Conservation (phyloP, 2,329 filamentous ascomycete genomes). For the Cyphellophora attinorum region DNA sequence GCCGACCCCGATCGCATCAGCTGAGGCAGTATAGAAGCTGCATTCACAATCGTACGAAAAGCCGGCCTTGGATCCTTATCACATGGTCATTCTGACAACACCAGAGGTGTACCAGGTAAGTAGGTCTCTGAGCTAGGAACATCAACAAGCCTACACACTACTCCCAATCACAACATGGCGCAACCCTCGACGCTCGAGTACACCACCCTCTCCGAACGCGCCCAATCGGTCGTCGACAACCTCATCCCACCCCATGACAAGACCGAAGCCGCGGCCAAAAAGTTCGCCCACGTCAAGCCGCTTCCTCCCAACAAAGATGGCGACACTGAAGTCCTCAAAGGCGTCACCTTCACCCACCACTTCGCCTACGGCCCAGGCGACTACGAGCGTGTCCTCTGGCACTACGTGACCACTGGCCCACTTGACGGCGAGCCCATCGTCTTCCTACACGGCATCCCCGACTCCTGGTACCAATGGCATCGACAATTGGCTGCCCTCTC, state of each 20-base stretch:
- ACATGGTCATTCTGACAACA: too few species aligned
- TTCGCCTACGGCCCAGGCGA: conserved; percentile 6
- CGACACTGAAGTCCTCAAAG: conserved; percentile 5
- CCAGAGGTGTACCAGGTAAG: too few species aligned
- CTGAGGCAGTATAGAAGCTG: too few species aligned
- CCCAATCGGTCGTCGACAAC: conserved; percentile 1
- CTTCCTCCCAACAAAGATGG: conserved; percentile 3
- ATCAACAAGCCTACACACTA: too few species aligned
- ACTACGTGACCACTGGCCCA: conserved; percentile 7
- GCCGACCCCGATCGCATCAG: too few species aligned
- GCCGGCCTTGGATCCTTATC: too few species aligned
- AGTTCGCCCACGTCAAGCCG: conserved; percentile 4
- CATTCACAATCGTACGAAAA: too few species aligned
- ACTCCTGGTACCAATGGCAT: conserved; percentile 10
- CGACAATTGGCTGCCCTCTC: conserved; percentile 5
- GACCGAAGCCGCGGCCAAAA: too few species aligned
- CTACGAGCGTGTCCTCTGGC: conserved; percentile 2
- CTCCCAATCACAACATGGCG: too few species aligned
- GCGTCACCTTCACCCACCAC: conserved; percentile 7
- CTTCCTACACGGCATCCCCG: conserved; percentile 9
- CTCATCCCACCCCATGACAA: conserved; percentile 2
- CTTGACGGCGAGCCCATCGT: conserved; percentile 5
- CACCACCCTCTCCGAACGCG: conserved; percentile 1
- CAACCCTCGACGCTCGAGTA: too few species aligned
- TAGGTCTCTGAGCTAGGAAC: too few species aligned